A percentile compares a stretch with the other conserved stretches of the same genome.
Conservation (phyloP, 305 asterid genomes). For the Solanum hybrid region DNA sequence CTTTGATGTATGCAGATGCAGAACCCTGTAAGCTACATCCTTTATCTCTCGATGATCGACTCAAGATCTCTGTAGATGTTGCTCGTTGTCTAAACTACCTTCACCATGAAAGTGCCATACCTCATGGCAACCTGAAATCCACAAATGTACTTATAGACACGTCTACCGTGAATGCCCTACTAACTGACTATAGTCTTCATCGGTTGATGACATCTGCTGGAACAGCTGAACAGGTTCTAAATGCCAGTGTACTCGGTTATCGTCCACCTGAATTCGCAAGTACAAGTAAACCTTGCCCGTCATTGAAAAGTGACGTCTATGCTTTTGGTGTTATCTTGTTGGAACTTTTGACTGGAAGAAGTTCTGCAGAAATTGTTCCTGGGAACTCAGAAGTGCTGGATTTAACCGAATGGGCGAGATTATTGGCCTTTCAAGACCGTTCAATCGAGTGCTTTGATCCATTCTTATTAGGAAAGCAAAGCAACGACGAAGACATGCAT, state of each 20-base stretch:
- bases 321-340: conserved; percentile 68
- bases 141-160: conserved; percentile 57
- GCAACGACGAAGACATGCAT: conserved; percentile 11
- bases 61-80: conserved; percentile 48
- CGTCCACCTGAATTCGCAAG: conserved; percentile 80
- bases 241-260: conserved; percentile 76
- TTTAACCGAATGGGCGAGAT: conserved; percentile 67
- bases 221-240: conserved; percentile 70
- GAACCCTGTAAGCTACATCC: conserved; percentile 42
- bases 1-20: conserved; percentile 34
- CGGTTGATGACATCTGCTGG: conserved; percentile 71
- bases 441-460: conserved; percentile 54
- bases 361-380: conserved; percentile 48
- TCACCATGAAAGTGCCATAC: conserved; percentile 71
- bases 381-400: conserved; percentile 48
- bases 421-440: conserved; percentile 47
- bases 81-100: conserved; percentile 72
- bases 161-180: conserved; percentile 34
- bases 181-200: conserved; percentile 79
- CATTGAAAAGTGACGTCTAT: conserved; percentile 76
- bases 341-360: conserved; percentile 66
- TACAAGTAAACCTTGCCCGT: conserved; percentile 66
- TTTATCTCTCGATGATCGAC: conserved; percentile 47
- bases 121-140: conserved; percentile 91
- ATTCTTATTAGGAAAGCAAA: conserved; percentile 18